Evolutionary conservation across 306 rosid genomes (phyloP), one percentile per base, ranked within the genome.

Genomic region (Ammopiptanthus mongolicus): DNA sequence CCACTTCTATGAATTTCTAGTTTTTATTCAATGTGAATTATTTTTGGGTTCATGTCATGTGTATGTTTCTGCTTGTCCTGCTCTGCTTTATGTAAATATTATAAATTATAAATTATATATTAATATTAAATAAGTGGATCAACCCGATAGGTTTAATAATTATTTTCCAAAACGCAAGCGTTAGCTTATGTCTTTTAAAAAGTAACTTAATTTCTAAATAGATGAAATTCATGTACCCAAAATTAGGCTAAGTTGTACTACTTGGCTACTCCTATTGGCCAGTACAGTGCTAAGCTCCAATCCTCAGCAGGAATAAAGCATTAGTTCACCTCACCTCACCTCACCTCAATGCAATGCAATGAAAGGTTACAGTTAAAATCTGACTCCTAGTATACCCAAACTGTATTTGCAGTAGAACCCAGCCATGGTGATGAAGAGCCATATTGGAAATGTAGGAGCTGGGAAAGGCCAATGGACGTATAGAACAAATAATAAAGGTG

Each of bases 401-500:
- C 22, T 25, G 48, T 23, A 55, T 57, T 25, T 11, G 69, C 17
- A 6, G 4, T n/a, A 18, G 14, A 18, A 47, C 22, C 11, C 14
- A 23, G 72, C 19, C 57, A 47, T 23, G n/a, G 59, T 13, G 21
- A 29, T 19, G 13, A 56, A 71, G 55, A 39, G 64, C 65, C 75
- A 69, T 55, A 48, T 55, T 79, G 71, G 64, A 73, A 77, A 33
- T 28, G 37, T 29, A 22, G 69, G 71, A n/a, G n/a, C n/a, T 65
- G 65, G 14, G 61, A 36, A 70, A 60, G 29, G 31, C 22, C 59
- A 71, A 50, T 74, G 57, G 31, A 67, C 64, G 68, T 1, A 52
- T 53, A 62, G 61, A 77, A 75, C 84, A 68, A 75, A 69, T 29
- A 14, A 69, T 75, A 69, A 51, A 69, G 42, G 47, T 51, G 10